These are phyloP conservation scores for Psidium guajava DNA, from an alignment of 345 rosid genomes.

Conservation along the genomic window DNA sequence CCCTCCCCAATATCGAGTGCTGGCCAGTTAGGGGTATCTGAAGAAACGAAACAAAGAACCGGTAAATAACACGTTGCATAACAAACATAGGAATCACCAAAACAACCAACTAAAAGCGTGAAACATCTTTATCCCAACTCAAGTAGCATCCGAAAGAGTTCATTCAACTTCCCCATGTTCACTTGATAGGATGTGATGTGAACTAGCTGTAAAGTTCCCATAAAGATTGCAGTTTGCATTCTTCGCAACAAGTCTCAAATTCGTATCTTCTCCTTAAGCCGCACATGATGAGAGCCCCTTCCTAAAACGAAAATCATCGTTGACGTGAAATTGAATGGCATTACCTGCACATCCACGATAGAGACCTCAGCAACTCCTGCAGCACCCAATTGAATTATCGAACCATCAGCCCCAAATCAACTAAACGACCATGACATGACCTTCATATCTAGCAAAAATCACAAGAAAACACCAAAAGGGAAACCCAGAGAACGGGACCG, in stretches of 20 bases:
- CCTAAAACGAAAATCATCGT: neutral
- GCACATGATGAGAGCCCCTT: neutral
- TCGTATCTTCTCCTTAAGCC: neutral
- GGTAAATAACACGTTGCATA: neutral
- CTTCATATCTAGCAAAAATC: neutral
- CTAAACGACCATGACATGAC: neutral
- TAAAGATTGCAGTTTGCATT: neutral
- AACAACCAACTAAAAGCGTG: neutral
- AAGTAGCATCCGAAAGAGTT: neutral
- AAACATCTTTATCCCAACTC: neutral
- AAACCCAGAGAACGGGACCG: neutral
- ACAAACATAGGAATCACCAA: neutral
- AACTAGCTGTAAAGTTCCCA: neutral
- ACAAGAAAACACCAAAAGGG: neutral
- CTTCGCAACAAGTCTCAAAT: neutral
- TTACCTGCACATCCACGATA: constrained; percentile 52
- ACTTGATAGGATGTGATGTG: fast-evolving
- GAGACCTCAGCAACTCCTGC: constrained; percentile 89
- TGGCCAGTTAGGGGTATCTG: constrained; percentile 81
- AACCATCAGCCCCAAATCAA: neutral
- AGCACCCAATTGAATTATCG: neutral
- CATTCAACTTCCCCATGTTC: neutral
- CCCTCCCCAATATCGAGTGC: constrained; percentile 82
- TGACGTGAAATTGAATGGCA: neutral
- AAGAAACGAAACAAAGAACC: constrained; percentile 11